These are phyloP conservation scores for Saccharomycopsis capsularis DNA, from an alignment of 805 yeast genomes.

Conservation along the genomic window DNA sequence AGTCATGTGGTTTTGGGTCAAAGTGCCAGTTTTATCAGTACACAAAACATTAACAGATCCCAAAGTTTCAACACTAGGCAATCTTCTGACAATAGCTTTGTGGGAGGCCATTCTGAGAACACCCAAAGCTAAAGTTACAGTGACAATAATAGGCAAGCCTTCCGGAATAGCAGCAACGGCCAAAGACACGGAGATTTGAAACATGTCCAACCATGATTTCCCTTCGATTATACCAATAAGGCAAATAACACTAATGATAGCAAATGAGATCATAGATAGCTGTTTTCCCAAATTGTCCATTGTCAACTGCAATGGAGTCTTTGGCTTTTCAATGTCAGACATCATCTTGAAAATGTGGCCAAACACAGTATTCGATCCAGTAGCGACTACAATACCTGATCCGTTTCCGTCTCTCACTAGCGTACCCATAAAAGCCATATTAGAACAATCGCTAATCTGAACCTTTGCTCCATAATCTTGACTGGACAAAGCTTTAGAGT, in stretches of 20 bases:
- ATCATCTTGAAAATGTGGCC: slow-evolving; percentile 95
- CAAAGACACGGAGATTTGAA: slow-evolving; percentile 91
- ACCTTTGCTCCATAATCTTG: slow-evolving; percentile 25
- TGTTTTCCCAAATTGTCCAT: slow-evolving; percentile 96
- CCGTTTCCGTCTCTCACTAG: slow-evolving; percentile 96
- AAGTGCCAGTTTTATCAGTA: slow-evolving; percentile 85
- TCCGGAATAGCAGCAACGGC: slow-evolving; percentile 99
- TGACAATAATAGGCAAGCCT: slow-evolving; percentile 95
- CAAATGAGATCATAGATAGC: slow-evolving; percentile 75
- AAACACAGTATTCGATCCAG: slow-evolving; percentile 84
- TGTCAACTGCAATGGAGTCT: slow-evolving; percentile 90
- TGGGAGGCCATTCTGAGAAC: slow-evolving; percentile 94
- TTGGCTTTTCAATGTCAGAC: slow-evolving; percentile 92
- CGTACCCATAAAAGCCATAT: slow-evolving; percentile 95
- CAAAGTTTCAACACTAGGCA: slow-evolving; percentile 92
- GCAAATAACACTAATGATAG: slow-evolving; percentile 86
- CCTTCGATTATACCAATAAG: slow-evolving; percentile 87
- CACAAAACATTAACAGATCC: slow-evolving; percentile 94
- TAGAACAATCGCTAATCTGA: slow-evolving; percentile 48
- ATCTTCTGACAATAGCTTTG: slow-evolving; percentile 86
- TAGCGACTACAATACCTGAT: slow-evolving; percentile 84
- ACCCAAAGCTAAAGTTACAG: slow-evolving; percentile 94
- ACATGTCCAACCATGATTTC: slow-evolving; percentile 94
- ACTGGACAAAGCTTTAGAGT: slow-evolving; percentile 29
- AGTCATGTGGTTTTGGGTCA: slow-evolving; percentile 89